Percentiles rank a stretch among this genome's conserved stretches.
Conservation (phyloP, 345 rosid species). For the Physaria fendleri region DNA sequence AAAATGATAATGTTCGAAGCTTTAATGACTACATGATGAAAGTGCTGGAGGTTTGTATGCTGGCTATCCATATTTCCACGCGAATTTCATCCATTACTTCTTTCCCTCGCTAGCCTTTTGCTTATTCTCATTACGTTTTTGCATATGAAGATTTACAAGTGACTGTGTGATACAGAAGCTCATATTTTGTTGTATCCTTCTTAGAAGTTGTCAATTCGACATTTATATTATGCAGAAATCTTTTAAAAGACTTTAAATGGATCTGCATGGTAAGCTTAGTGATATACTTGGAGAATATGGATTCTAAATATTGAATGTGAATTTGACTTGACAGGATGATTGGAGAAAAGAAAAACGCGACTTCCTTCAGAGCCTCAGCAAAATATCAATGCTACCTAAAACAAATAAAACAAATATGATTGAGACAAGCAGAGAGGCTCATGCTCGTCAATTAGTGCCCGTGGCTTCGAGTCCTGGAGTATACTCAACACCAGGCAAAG, state of each 20-base stretch:
- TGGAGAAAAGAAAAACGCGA: slow-evolving; percentile 94
- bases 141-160: not conserved
- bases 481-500: slow-evolving; percentile 51
- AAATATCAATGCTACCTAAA: slow-evolving; percentile 77
- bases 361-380: slow-evolving; percentile 90
- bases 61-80: not conserved
- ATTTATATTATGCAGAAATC: not conserved
- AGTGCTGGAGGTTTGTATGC: slow-evolving; percentile 72
- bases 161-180: not conserved
- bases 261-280: not conserved
- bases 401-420: slow-evolving; percentile 57
- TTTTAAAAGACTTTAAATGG: not conserved
- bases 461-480: slow-evolving; percentile 54
- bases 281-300: not conserved
- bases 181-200: not conserved
- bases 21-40: slow-evolving; percentile 95
- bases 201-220: not conserved
- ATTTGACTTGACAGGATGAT: slow-evolving; percentile 57
- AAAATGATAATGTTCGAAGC: slow-evolving; percentile 83
- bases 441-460: slow-evolving; percentile 49
- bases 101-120: not conserved
- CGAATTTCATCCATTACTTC: not conserved
- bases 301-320: slow-evolving; percentile 4
- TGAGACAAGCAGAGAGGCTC: slow-evolving; percentile 40
- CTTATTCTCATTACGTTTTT: slow-evolving; percentile 3